Conservation (phyloP, 2,329 filamentous ascomycete species). For the Botrytis fragariae region DNA sequence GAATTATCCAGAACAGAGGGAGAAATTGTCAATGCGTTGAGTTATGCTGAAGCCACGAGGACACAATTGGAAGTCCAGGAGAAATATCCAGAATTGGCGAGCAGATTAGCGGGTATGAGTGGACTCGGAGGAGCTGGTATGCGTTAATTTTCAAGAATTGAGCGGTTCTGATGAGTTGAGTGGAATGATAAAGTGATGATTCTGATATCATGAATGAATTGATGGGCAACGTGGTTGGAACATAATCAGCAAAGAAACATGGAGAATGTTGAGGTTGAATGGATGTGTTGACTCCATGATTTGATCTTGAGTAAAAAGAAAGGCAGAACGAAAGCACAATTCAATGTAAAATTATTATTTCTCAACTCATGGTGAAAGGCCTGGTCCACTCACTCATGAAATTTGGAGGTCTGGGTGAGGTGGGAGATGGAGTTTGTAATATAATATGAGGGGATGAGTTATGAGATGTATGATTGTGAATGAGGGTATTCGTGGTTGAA, state of each 20-base stretch:
- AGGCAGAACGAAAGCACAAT: constrained; percentile 13
- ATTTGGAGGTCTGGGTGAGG: neutral
- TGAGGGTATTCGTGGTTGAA: neutral
- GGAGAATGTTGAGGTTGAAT: constrained; percentile 6
- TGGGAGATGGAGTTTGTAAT: neutral
- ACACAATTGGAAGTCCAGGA: constrained; percentile 92
- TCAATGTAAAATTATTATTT: constrained; percentile 15
- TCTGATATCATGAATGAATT: neutral
- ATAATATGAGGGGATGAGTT: constrained; percentile 1
- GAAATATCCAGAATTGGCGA: constrained; percentile 78
- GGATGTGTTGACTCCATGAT: constrained; percentile 17
- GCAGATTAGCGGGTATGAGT: constrained; percentile 65
- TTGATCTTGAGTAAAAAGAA: constrained; percentile 17
- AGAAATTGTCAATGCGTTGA: constrained; percentile 93
- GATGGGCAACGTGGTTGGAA: neutral
- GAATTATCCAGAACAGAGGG: constrained; percentile 92
- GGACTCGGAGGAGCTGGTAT: constrained; percentile 32
- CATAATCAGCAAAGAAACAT: neutral
- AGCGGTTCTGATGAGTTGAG: neutral
- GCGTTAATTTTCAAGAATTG: constrained; percentile 28
- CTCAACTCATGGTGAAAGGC: neutral
- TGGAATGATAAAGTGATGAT: neutral
- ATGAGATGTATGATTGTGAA: neutral
- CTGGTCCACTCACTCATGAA: neutral
- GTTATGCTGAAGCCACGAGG: constrained; percentile 93